Evolutionary conservation across 768 basidiomycete genomes (phyloP).

Genomic region (Epithele typhae): DNA sequence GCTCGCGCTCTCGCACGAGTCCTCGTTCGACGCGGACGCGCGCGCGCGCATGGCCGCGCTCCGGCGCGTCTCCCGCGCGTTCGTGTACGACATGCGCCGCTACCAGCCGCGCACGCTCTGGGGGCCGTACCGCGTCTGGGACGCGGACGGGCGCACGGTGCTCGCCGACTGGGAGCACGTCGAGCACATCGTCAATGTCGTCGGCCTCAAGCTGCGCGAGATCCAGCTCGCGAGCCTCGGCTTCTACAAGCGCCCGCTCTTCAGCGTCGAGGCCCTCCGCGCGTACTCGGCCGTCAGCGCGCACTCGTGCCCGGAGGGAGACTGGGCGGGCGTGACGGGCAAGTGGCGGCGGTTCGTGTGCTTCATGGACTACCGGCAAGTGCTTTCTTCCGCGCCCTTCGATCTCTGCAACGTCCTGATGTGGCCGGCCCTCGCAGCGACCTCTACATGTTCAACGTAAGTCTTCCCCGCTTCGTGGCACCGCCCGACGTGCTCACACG

Average conservation of each 20-base stretch:
- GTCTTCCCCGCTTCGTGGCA: not conserved
- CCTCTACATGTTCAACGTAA: constrained; percentile 24
- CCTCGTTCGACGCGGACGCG: constrained; percentile 20
- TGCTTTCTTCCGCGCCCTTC: too few relatives aligned
- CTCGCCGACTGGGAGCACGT: constrained; percentile 61
- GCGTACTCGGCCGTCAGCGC: constrained; percentile 50
- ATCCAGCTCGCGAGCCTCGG: constrained; percentile 19
- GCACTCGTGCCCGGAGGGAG: constrained; percentile 29
- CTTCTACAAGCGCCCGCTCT: constrained; percentile 40
- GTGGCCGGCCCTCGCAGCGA: not conserved
- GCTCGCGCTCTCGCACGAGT: constrained; percentile 41
- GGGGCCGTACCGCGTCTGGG: constrained; percentile 50
- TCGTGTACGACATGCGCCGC: constrained; percentile 62
- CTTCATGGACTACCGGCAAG: constrained; percentile 74
- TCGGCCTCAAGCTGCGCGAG: constrained; percentile 24
- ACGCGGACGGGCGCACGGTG: constrained; percentile 10
- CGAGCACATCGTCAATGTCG: constrained; percentile 42
- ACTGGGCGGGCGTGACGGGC: constrained; percentile 77
- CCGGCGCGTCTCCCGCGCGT: constrained; percentile 48
- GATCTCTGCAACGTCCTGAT: constrained; percentile 1
- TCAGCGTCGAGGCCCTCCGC: constrained; percentile 47
- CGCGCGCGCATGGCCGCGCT: constrained; percentile 25
- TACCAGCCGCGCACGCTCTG: constrained; percentile 47
- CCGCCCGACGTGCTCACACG: not conserved
- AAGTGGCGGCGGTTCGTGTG: constrained; percentile 72